These are phyloP conservation scores for Erigeron canadensis DNA, from an alignment of 129 eudicot species.

Conservation along the genomic window DNA sequence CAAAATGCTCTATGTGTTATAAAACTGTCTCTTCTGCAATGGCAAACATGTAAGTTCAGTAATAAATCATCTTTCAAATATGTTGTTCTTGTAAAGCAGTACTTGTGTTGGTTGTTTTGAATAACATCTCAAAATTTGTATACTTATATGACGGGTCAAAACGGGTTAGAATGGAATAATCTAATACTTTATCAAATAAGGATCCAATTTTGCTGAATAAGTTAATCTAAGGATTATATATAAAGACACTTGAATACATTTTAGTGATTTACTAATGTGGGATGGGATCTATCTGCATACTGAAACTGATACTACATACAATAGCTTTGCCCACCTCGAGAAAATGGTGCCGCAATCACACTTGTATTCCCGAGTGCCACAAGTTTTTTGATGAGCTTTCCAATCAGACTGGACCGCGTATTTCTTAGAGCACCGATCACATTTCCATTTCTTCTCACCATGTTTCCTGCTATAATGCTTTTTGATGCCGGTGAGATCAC, in stretches of 20 bases:
- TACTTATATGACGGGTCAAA: too few relatives aligned
- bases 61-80: not conserved
- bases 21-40: conserved; percentile 67
- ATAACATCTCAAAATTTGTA: too few relatives aligned
- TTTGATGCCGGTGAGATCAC: conserved; percentile 72
- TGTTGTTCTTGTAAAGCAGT: not conserved
- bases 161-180: too few relatives aligned
- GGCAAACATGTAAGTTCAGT: not conserved
- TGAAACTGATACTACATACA: not conserved
- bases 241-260: too few relatives aligned
- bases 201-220: too few relatives aligned
- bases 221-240: too few relatives aligned
- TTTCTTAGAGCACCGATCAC: conserved; percentile 26
- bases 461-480: conserved; percentile 45
- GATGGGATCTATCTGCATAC: too few relatives aligned
- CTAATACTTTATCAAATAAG: too few relatives aligned
- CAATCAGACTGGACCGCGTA: conserved; percentile 27
- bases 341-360: conserved; percentile 28
- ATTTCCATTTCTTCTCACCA: conserved; percentile 29
- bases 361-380: conserved; percentile 29
- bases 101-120: too few relatives aligned
- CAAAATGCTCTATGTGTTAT: conserved; percentile 75
- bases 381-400: conserved; percentile 28
- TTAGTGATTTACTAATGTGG: too few relatives aligned
- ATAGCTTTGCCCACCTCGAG: conserved; percentile 11